Conservation (phyloP, 2,329 filamentous ascomycete genomes). For the Xylaria sp. region DNA sequence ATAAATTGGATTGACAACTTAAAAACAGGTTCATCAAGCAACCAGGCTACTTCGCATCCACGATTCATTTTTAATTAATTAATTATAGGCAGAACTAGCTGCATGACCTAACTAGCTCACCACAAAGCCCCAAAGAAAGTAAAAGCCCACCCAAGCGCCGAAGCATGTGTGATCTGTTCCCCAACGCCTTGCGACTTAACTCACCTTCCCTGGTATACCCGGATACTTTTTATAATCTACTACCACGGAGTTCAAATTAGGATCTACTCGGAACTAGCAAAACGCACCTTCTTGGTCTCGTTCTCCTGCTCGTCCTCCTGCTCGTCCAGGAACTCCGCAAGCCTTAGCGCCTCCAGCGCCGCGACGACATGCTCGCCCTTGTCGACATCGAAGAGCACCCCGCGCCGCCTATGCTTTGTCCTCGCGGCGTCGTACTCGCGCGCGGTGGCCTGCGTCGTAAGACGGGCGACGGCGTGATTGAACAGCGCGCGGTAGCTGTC, state of each 20-base stretch:
- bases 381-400: not conserved
- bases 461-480: not conserved
- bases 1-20: not conserved
- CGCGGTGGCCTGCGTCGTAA: not conserved
- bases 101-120: not conserved
- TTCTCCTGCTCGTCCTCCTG: not conserved
- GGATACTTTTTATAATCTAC: no score
- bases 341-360: conserved; percentile 12
- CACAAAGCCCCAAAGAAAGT: not conserved
- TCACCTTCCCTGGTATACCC: no score
- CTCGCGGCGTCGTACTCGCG: no score
- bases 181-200: no score
- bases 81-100: not conserved
- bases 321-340: conserved; percentile 4
- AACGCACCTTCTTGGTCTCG: not conserved
- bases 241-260: no score
- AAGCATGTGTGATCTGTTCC: no score
- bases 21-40: not conserved
- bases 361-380: not conserved
- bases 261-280: not conserved
- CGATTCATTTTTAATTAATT: no score
- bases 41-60: not conserved
- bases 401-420: not conserved
- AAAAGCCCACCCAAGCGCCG: no score
- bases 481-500: not conserved